Conservation (phyloP, 2,329 filamentous ascomycete species). For the Harringtonia lauricola region DNA sequence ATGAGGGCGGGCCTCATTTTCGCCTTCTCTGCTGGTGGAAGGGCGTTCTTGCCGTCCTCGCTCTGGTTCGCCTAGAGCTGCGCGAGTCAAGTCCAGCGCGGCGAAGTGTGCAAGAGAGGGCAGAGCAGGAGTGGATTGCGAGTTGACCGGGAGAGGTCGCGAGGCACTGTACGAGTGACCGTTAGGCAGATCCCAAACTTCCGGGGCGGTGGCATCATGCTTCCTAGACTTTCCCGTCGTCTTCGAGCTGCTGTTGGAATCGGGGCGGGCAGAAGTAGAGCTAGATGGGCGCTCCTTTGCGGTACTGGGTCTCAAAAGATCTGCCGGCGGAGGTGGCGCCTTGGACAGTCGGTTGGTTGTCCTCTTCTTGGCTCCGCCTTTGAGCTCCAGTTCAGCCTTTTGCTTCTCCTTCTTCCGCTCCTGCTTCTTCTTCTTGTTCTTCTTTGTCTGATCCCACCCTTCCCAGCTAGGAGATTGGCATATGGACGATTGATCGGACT, state of each 20-base stretch:
- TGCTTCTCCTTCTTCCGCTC: constrained; percentile 31
- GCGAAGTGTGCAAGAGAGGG: no score
- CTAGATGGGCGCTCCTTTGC: not conserved
- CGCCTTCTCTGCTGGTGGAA: no score
- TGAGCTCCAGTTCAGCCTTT: constrained; percentile 24
- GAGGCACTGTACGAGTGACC: no score
- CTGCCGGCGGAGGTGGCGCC: constrained; percentile 16
- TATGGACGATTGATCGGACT: constrained; percentile 36
- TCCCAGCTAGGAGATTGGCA: constrained; percentile 55
- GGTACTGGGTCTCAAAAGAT: constrained; percentile 12
- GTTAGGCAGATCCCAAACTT: no score
- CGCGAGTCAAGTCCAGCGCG: no score
- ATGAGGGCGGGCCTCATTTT: no score
- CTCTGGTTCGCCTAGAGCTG: no score
- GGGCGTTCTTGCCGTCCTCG: no score
- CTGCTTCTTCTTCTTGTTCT: constrained; percentile 41
- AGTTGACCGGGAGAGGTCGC: no score
- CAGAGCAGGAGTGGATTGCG: no score
- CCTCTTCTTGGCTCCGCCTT: constrained; percentile 23
- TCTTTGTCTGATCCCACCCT: constrained; percentile 40
- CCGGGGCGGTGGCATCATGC: not conserved
- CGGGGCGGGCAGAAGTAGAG: not conserved
- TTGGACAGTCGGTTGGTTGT: constrained; percentile 26
- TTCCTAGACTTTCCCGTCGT: not conserved
- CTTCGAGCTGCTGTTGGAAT: no score